Conservation (phyloP, 1,284 basidiomycete genomes). For the Trametes hirsuta region DNA sequence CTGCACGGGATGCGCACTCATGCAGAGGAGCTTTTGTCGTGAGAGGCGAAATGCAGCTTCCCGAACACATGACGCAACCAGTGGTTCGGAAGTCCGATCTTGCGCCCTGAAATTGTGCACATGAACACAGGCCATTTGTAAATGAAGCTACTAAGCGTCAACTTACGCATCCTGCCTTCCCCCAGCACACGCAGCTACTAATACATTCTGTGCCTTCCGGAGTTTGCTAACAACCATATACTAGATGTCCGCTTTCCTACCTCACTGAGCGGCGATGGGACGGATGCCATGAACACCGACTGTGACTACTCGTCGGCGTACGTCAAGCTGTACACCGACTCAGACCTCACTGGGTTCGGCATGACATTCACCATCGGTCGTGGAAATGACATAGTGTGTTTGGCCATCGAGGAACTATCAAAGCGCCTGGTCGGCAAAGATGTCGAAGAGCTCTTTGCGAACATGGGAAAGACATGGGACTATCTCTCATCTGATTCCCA, state of each 20-base stretch:
- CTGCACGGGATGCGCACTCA: too few relatives aligned
- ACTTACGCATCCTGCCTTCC: not conserved
- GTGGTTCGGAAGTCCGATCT: too few relatives aligned
- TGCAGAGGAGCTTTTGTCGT: too few relatives aligned
- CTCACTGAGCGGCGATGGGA: constrained; percentile 84
- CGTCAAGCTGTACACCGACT: constrained; percentile 75
- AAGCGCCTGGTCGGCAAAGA: constrained; percentile 85
- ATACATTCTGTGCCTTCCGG: not conserved
- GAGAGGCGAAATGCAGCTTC: too few relatives aligned
- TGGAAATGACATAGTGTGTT: constrained; percentile 92
- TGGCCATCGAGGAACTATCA: constrained; percentile 79
- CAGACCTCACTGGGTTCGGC: constrained; percentile 80
- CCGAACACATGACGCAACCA: too few relatives aligned
- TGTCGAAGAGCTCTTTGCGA: constrained; percentile 78
- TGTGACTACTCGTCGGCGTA: constrained; percentile 97
- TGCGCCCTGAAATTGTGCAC: too few relatives aligned
- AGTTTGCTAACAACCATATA: too few relatives aligned
- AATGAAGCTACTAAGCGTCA: too few relatives aligned
- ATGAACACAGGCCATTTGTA: too few relatives aligned
- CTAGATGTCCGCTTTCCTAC: constrained; percentile 85
- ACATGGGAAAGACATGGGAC: constrained; percentile 88
- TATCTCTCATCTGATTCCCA: constrained; percentile 86
- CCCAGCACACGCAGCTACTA: not conserved
- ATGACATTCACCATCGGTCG: constrained; percentile 99
- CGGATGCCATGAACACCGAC: constrained; percentile 92